Evolutionary conservation across 2,329 filamentous ascomycete species (phyloP).

Genomic region (Alternaria hordeiaustralica): DNA sequence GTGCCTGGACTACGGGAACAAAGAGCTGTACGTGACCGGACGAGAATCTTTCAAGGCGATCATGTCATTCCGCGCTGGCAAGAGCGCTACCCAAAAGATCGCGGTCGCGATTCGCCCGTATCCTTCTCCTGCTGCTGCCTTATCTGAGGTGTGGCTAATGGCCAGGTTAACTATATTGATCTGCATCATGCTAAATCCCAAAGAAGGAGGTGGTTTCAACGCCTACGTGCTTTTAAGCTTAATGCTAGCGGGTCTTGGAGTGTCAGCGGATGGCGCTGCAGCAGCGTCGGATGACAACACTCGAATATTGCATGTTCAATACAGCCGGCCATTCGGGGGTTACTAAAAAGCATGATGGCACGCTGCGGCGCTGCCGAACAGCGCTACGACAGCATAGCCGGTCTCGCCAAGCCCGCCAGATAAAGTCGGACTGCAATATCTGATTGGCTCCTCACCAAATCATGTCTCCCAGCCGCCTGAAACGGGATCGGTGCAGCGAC

Average conservation of each 20-base stretch:
- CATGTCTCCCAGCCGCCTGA: slow-evolving; percentile 9
- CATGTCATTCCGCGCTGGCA: neutral
- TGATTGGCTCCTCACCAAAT: slow-evolving; percentile 21
- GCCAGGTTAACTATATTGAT: slow-evolving; percentile 35
- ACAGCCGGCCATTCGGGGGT: neutral
- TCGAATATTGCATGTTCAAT: slow-evolving; percentile 3
- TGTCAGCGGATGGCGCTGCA: slow-evolving; percentile 22
- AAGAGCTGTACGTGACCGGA: neutral
- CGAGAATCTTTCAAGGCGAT: neutral
- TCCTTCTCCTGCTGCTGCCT: slow-evolving; percentile 25
- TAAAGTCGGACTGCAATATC: neutral
- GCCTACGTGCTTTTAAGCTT: slow-evolving; percentile 45
- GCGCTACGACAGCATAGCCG: slow-evolving; percentile 16
- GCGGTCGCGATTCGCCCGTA: slow-evolving; percentile 6
- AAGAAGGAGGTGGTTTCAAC: slow-evolving; percentile 40
- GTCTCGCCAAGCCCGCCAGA: slow-evolving; percentile 10
- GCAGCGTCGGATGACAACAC: slow-evolving; percentile 13
- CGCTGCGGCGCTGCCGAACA: slow-evolving; percentile 7
- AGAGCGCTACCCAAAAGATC: slow-evolving; percentile 3
- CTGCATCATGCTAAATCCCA: slow-evolving; percentile 29
- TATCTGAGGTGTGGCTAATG: slow-evolving; percentile 35
- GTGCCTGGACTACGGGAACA: neutral
- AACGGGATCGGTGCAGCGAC: slow-evolving; percentile 16
- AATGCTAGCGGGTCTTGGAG: slow-evolving; percentile 34
- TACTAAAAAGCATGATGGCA: neutral